Conservation (phyloP, 2,329 filamentous ascomycete genomes). For the Fusarium cicatricum region DNA sequence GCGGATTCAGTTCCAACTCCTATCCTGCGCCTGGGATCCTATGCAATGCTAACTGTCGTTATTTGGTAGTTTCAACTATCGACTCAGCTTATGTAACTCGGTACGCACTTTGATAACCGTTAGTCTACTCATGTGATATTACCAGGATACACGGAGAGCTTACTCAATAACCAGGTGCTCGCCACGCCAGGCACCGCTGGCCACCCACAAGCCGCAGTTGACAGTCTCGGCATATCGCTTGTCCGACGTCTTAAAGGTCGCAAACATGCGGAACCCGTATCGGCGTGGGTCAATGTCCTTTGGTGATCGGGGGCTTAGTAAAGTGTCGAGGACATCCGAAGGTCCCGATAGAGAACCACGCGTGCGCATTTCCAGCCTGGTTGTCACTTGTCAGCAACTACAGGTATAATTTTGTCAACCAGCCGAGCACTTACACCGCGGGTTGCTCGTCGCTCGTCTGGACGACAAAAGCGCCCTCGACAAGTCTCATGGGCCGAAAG, state of each 20-base stretch:
- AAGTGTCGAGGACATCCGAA: slow-evolving; percentile 52
- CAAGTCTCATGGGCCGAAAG: slow-evolving; percentile 52
- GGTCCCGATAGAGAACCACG: slow-evolving; percentile 58
- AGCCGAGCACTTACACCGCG: slow-evolving; percentile 49
- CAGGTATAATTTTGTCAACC: background rate
- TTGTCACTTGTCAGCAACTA: slow-evolving; percentile 1
- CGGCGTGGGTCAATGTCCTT: slow-evolving; percentile 53
- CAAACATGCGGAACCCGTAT: slow-evolving; percentile 59
- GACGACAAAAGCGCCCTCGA: slow-evolving; percentile 60
- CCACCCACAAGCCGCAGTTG: slow-evolving; percentile 60
- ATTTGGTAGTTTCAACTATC: background rate
- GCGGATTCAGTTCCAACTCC: slow-evolving; percentile 29
- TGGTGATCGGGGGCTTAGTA: slow-evolving; percentile 49
- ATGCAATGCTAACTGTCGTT: slow-evolving; percentile 35
- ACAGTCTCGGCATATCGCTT: slow-evolving; percentile 58
- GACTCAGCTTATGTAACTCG: slow-evolving; percentile 43
- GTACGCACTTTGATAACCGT: slow-evolving; percentile 42
- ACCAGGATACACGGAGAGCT: slow-evolving; percentile 22
- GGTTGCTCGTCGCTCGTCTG: slow-evolving; percentile 57
- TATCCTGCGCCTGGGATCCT: slow-evolving; percentile 34
- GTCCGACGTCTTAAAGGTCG: slow-evolving; percentile 60
- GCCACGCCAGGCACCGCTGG: slow-evolving; percentile 57
- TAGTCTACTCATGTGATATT: slow-evolving; percentile 13
- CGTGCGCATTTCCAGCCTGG: slow-evolving; percentile 55
- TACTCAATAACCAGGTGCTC: slow-evolving; percentile 58